These are phyloP conservation scores for Annulohypoxylon truncatum DNA, from an alignment of 2,329 filamentous ascomycete genomes.

Conservation along the genomic window DNA sequence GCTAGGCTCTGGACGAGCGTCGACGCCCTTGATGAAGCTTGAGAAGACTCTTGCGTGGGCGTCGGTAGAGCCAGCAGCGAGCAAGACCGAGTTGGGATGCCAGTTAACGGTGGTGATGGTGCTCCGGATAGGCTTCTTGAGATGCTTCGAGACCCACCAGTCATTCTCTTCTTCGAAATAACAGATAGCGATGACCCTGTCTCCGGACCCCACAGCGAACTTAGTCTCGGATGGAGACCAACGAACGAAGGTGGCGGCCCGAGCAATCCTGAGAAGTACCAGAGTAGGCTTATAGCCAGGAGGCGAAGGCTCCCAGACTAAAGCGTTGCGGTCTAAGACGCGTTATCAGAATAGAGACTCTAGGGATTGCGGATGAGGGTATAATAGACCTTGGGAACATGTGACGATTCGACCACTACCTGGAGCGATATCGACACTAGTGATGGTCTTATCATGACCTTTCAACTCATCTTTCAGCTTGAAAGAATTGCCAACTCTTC, in stretches of 20 bases:
- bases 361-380: conserved; percentile 12
- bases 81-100: conserved; percentile 96
- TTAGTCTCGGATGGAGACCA: conserved; percentile 98
- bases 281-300: conserved; percentile 96
- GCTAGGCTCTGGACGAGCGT: conserved; percentile 84
- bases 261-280: conserved; percentile 95
- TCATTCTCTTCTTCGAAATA: conserved; percentile 99
- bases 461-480: conserved; percentile 91
- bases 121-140: conserved; percentile 98
- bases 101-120: conserved; percentile 95
- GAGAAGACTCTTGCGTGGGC: conserved; percentile 96
- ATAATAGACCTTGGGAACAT: conserved; percentile 83
- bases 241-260: conserved; percentile 94
- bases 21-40: conserved; percentile 94
- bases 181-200: conserved; percentile 94
- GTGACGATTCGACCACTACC: conserved; percentile 93
- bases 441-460: conserved; percentile 97
- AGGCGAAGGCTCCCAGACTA: conserved; percentile 96
- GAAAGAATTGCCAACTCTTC: conserved; percentile 77
- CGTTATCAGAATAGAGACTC: conserved; percentile 27
- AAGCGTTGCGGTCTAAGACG: conserved; percentile 86
- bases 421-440: conserved; percentile 94
- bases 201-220: conserved; percentile 96
- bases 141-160: conserved; percentile 99
- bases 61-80: conserved; percentile 96